Base-by-base conservation (phyloP, 2,329 filamentous ascomycete species). In the Cordyceps cicadae region DNA sequence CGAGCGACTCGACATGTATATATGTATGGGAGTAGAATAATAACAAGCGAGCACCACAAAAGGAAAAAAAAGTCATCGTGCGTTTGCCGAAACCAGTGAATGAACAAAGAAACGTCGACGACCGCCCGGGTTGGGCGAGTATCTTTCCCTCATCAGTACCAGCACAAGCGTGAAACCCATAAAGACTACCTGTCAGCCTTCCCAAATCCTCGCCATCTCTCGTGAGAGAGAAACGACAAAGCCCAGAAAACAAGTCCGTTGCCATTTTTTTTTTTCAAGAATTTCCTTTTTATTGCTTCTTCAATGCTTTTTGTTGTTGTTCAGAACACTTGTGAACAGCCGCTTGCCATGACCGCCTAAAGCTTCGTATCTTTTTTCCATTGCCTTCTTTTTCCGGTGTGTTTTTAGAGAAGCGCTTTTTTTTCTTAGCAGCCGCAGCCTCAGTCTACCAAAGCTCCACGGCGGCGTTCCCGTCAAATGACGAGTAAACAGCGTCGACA, bases 101-200 rank as follows among this genome's bases (percentile, higher is more conserved):
- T 64, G 62, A 59, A 26, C 5, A 48, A 48, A 46, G 9, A 11
- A 26, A 48, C 19, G 58, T 60, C 50, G 61, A 62, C 57, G 59
- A 66, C 62, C 64, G 67, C 67, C 74, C 73, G 21, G n/a, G n/a
- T n/a, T 24, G 77, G 70, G 75, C 74, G 83, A 91, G 88, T 96
- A 92, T 97, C 93, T 97, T 97, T 97, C 93, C 93, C 92, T 97
- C 92, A 89, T 97, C 82, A 97, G 92, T 88, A 86, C 87, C 81
- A 49, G 77, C 81, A 85, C 70, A 5, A 66, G 65, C 65, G 63
- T 63, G 66, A 64, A 65, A 64, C 65, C 68, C n/a, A n/a, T n/a
- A 39, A 21, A 6, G 15, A 17, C 26, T 45, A 29, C 37, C 45
- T 39, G 45, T 46, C 59, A 29, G 57, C 58, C 37, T 62, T 24